phyloP scores from a whole-genome alignment of 2,329 filamentous ascomycete species.

The Colletotrichum orchidophilum region DNA sequence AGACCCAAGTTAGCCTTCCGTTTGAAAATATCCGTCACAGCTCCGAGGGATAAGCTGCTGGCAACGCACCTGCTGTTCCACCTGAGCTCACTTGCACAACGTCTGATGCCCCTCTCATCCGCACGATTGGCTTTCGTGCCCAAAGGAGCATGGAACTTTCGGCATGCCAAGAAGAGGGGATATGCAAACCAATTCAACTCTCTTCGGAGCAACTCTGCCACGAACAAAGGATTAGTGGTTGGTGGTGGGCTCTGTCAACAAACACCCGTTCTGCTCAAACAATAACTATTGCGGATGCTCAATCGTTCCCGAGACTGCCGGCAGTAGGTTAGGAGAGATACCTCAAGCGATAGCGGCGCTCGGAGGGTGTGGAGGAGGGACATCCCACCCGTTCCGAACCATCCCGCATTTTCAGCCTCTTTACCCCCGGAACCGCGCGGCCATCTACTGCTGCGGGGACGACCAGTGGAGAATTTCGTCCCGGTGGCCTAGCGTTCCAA shows the following conservation, averaged over 20 bases:
- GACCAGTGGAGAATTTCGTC: not conserved
- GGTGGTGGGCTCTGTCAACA: not conserved
- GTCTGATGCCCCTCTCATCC: not conserved
- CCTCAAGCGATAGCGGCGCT: not conserved
- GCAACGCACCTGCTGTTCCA: not conserved
- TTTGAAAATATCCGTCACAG: not conserved
- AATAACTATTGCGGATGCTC: not conserved
- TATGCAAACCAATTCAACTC: not conserved
- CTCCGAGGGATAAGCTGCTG: not conserved
- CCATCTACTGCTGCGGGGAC: not conserved
- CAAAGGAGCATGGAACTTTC: not conserved
- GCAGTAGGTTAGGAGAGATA: not conserved
- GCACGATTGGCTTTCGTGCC: not conserved
- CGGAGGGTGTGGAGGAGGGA: not conserved
- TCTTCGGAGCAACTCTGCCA: not conserved
- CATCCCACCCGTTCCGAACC: conserved; percentile 18
- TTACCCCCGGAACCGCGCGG: conserved; percentile 16
- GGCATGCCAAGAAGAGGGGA: not conserved
- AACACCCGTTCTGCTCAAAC: not conserved
- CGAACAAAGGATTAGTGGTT: not conserved
- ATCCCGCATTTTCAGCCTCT: conserved; percentile 14
- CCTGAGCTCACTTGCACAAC: not conserved
- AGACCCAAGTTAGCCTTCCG: not conserved
- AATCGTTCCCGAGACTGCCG: not conserved
- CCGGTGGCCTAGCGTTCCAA: not conserved